Evolutionary conservation across 495 filamentous ascomycete genomes (phyloP), one percentile per base, ranked within the genome.

Genomic region (Hapsidospora chrysogenum): DNA sequence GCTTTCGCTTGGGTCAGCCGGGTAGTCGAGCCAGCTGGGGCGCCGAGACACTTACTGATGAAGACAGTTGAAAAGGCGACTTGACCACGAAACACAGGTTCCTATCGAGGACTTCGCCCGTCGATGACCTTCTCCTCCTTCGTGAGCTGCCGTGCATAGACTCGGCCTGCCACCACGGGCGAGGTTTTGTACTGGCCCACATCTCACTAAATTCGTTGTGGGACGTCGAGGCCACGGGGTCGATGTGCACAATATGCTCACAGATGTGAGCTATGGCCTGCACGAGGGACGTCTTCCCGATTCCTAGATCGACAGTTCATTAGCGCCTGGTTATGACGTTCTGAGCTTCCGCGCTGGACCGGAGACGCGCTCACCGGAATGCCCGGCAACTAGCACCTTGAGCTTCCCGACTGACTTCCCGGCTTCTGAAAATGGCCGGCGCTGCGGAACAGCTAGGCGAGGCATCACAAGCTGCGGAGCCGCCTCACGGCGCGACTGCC

Each of bases 221-320:
- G 49, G 21, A 9, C 2, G 39, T 11, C 9, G 70, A 53, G 4
- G 70, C 57, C 21, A 92, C 61, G 0, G 83, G 74, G 51, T 97
- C 89, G 33, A 94, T 80, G 53, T 97, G 89, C 2, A 96, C 89
- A 40, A 99, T 92, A 50, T 95, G 84, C 47, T 93, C 81, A 50
- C 87, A 94, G n/a, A 61, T 70, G 49, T 95, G 89, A 9, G 93
- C 82, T 36, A 99, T 58, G 3, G 21, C 68, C 64, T 70, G 33
- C 16, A 42, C 45, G 28, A 16, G 27, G 22, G 44, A 47, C 13
- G 40, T 38, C 16, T 42, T 42, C 4, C 40, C 40, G 15, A 42
- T 26, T 2, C 35, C 40, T 32, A 17, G 5, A 14, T 3, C n/a
- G n/a, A n/a, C n/a, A n/a, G n/a, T n/a, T n/a, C n/a, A n/a, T n/a